phyloP scores from a whole-genome alignment of 202 grass and related monocot genomes.

The Miscanthus sacchariflorus region DNA sequence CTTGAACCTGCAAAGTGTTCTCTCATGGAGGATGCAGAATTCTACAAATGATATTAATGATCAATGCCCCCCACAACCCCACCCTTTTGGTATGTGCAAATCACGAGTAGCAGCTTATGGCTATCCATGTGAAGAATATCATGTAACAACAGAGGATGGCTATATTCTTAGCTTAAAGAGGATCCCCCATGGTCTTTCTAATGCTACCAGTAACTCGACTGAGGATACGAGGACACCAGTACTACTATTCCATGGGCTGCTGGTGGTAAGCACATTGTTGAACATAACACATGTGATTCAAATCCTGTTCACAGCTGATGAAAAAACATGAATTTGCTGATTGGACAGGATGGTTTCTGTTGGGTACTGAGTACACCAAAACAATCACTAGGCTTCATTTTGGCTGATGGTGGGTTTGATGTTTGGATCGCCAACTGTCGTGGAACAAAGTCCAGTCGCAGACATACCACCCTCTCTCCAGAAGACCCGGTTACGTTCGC shows the following conservation, averaged over 20 bases:
- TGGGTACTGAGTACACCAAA: constrained; percentile 67
- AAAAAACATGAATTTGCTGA: constrained; percentile 15
- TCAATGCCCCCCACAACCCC: constrained; percentile 36
- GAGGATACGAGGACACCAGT: constrained; percentile 39
- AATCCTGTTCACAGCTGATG: constrained; percentile 1
- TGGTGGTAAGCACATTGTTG: constrained; percentile 62
- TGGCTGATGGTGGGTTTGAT: constrained; percentile 70
- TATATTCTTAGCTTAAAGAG: constrained; percentile 73
- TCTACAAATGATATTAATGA: constrained; percentile 21
- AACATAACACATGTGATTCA: constrained; percentile 21
- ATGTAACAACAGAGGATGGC: constrained; percentile 74
- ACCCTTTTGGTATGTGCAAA: constrained; percentile 60
- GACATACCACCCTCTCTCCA: constrained; percentile 54
- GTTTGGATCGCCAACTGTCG: constrained; percentile 77
- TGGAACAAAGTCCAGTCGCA: constrained; percentile 64
- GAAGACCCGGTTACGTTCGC: constrained; percentile 46
- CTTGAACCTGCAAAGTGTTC: constrained; percentile 20
- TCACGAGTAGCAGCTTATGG: constrained; percentile 52
- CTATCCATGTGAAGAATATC: constrained; percentile 67
- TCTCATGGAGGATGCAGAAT: constrained; percentile 42
- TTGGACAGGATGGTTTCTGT: constrained; percentile 59
- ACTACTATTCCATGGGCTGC: constrained; percentile 63
- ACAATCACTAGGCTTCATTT: constrained; percentile 69
- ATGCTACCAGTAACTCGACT: neutral
- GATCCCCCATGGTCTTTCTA: constrained; percentile 51